Evolutionary conservation across 331 rosid species (phyloP).

Genomic region (Spiraea crenata): DNA sequence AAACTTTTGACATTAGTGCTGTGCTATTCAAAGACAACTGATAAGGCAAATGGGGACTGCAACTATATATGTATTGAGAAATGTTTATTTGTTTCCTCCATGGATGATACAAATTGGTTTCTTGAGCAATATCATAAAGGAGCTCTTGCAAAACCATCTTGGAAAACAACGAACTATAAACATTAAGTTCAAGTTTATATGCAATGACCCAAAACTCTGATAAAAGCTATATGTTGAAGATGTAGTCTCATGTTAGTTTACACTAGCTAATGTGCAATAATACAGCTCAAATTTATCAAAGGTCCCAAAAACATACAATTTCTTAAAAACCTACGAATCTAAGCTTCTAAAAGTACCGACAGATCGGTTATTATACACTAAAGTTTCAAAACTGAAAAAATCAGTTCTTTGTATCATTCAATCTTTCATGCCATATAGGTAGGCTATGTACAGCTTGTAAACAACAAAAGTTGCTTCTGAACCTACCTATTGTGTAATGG

Average conservation of each 20-base stretch:
- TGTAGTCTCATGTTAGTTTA: too few relatives aligned
- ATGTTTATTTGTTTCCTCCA: too few relatives aligned
- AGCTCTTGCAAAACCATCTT: neutral
- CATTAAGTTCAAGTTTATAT: neutral
- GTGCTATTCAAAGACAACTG: too few relatives aligned
- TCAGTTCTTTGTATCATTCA: slow-evolving; percentile 2
- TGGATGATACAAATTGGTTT: too few relatives aligned
- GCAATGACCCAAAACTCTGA: neutral
- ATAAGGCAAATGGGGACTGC: too few relatives aligned
- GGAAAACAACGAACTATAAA: neutral
- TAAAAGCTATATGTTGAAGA: too few relatives aligned
- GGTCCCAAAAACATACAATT: neutral
- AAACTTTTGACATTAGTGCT: too few relatives aligned
- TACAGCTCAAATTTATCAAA: slow-evolving; percentile 8
- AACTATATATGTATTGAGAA: too few relatives aligned
- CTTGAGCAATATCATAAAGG: too few relatives aligned
- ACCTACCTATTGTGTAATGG: slow-evolving; percentile 72
- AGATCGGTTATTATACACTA: neutral
- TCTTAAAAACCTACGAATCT: slow-evolving; percentile 3
- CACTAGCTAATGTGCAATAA: neutral
- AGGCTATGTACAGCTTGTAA: slow-evolving; percentile 9
- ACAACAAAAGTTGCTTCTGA: neutral
- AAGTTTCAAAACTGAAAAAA: slow-evolving; percentile 2
- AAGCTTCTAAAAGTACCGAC: neutral
- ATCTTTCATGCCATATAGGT: slow-evolving; percentile 13